phyloP scores from a whole-genome alignment of 164 flowering plant species.

The Aristolochia contorta region DNA sequence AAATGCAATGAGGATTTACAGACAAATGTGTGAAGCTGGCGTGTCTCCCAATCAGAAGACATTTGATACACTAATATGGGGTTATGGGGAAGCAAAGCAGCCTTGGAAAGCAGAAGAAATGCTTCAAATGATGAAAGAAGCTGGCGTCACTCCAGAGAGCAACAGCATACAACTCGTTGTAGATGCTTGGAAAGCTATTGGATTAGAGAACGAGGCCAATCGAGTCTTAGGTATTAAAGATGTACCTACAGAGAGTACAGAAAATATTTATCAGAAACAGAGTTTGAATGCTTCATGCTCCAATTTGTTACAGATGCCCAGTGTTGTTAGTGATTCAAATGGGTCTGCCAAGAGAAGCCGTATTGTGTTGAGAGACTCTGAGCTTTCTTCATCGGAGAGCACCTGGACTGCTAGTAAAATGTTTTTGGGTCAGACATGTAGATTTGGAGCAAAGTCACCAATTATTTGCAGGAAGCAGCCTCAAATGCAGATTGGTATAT shows the following conservation, averaged over 20 bases:
- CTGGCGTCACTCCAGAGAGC: slow-evolving; percentile 37
- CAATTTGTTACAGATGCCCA: slow-evolving; percentile 17
- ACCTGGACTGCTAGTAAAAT: slow-evolving; percentile 21
- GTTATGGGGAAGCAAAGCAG: slow-evolving; percentile 73
- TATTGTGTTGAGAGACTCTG: slow-evolving; percentile 20
- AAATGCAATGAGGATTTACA: slow-evolving; percentile 40
- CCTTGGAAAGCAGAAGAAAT: slow-evolving; percentile 92
- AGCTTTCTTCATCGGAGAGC: slow-evolving; percentile 19
- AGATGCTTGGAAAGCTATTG: slow-evolving; percentile 66
- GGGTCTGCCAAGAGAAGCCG: slow-evolving; percentile 18
- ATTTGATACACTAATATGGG: slow-evolving; percentile 91
- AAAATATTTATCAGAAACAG: slow-evolving; percentile 19
- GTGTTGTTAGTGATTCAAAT: slow-evolving; percentile 10
- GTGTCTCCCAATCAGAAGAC: slow-evolving; percentile 74
- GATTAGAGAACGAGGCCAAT: slow-evolving; percentile 42
- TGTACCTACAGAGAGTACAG: slow-evolving; percentile 10
- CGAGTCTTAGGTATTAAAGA: slow-evolving; percentile 24
- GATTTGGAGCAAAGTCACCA: slow-evolving; percentile 20
- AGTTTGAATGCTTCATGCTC: slow-evolving; percentile 15
- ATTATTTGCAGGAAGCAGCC: slow-evolving; percentile 24
- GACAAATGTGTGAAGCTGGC: slow-evolving; percentile 52
- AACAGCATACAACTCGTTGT: slow-evolving; percentile 53
- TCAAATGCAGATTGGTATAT: slow-evolving; percentile 19
- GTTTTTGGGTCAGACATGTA: slow-evolving; percentile 18
- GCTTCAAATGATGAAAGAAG: slow-evolving; percentile 47